Base-by-base conservation (phyloP, 148 eudicot species). In the Fagopyrum tataricum region DNA sequence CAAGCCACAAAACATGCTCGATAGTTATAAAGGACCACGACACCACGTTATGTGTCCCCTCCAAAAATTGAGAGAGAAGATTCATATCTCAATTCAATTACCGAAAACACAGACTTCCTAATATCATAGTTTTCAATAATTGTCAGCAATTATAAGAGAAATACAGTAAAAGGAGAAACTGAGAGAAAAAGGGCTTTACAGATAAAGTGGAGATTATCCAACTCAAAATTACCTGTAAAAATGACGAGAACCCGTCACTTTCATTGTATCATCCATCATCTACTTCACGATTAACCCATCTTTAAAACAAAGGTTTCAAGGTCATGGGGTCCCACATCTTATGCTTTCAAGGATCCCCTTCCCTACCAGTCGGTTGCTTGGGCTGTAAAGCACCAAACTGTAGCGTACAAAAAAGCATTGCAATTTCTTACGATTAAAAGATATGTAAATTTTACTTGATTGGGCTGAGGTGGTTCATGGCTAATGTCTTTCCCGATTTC, bases 211-310 rank as follows among this genome's bases (percentile, higher is more conserved):
- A 37, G 44, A n/a, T 18, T 26, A 73, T 73, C 44, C 18, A 80
- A 40, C 53, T 44, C 20, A 73, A 59, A 14, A 62, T 2, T 47
- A 76, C 79, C 73, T 73, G 64, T 74, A 70, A 52, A 71, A 49
- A 74, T 55, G 74, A 72, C 69, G 73, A 64, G n/a, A 75, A 56
- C 56, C 68, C 67, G 73, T 76, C 78, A 76, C 73, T 74, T 78
- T 76, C 58, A 72, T 72, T 75, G 74, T 66, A 75, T 71, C 78
- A 76, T 83, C 71, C 78, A 76, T 83, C 73, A 77, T 76, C 75
- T 73, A 52, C 78, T 81, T 26, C 46, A 76, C 74, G 71, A 80
- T 83, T 82, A 76, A 44, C 61, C 8, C 9, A 6, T 20, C 61
- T 8, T 0, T 14, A 21, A 52, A 6, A 52, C 20, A 52, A 52